Evolutionary conservation across 1,284 basidiomycete species (phyloP).

Genomic region (Pascua sp.): DNA sequence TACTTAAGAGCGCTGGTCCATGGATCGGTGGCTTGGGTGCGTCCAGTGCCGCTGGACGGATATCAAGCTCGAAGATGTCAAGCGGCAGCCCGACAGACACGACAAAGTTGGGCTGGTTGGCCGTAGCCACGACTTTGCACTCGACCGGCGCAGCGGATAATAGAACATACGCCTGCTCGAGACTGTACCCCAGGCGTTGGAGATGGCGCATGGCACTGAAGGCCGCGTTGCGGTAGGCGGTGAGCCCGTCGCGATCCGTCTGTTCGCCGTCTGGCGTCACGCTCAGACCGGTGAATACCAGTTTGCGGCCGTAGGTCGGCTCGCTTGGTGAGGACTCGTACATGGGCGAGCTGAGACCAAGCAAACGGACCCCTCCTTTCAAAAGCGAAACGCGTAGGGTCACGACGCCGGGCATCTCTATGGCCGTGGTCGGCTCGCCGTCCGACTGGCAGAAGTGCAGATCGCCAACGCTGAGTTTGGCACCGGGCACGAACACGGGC

Average conservation of each 20-base stretch:
- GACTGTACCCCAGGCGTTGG: slow-evolving; percentile 46
- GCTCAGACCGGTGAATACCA: slow-evolving; percentile 30
- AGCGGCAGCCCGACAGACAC: slow-evolving; percentile 27
- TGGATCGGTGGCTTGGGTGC: slow-evolving; percentile 1
- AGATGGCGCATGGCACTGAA: slow-evolving; percentile 71
- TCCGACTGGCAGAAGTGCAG: slow-evolving; percentile 78
- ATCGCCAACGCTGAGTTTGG: slow-evolving; percentile 73
- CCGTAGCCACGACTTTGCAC: slow-evolving; percentile 27
- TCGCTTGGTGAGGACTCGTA: slow-evolving; percentile 49
- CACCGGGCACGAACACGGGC: slow-evolving; percentile 71
- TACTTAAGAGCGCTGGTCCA: background rate
- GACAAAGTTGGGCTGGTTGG: slow-evolving; percentile 31
- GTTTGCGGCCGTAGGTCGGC: slow-evolving; percentile 20
- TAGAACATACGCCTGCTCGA: slow-evolving; percentile 68
- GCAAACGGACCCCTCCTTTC: slow-evolving; percentile 70
- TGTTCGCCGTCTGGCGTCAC: slow-evolving; percentile 20
- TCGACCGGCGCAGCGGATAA: slow-evolving; percentile 73
- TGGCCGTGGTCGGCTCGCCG: slow-evolving; percentile 55
- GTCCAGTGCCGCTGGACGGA: slow-evolving; percentile 9
- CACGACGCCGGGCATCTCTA: slow-evolving; percentile 62
- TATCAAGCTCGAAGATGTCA: slow-evolving; percentile 33
- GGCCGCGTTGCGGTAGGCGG: slow-evolving; percentile 69
- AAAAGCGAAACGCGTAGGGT: slow-evolving; percentile 72
- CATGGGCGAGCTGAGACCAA: slow-evolving; percentile 69
- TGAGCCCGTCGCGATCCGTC: slow-evolving; percentile 21